These are phyloP conservation scores for Sergeia podlipaevii DNA, from an alignment of 208 protist genomes.

Conservation along the genomic window DNA sequence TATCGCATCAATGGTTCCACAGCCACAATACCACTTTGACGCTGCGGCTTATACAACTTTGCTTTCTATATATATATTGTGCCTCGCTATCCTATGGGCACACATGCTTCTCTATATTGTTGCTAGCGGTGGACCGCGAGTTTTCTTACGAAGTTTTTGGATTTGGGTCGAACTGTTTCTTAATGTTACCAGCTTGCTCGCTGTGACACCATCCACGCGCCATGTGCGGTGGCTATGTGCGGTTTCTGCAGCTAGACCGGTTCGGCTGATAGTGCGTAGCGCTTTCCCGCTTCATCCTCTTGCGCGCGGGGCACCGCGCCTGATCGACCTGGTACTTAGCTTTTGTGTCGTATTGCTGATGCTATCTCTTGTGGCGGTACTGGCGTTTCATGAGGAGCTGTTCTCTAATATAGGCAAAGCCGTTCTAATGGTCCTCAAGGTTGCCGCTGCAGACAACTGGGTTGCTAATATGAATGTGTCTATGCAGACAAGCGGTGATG, in stretches of 20 bases:
- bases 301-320: constrained; percentile 14
- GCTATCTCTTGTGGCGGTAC: constrained; percentile 29
- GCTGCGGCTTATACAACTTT: constrained; percentile 14
- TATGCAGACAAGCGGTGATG: constrained; percentile 35
- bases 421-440: constrained; percentile 31
- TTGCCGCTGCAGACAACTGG: constrained; percentile 42
- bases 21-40: constrained; percentile 33
- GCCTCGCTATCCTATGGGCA: constrained; percentile 44
- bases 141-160: constrained; percentile 43
- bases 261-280: constrained; percentile 32
- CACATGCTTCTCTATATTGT: constrained; percentile 46
- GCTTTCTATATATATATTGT: constrained; percentile 20
- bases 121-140: constrained; percentile 18
- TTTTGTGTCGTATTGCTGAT: constrained; percentile 22
- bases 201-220: constrained; percentile 28
- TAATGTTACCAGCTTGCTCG: constrained; percentile 42
- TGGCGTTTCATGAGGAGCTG: constrained; percentile 17
- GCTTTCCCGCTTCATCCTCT: constrained; percentile 17
- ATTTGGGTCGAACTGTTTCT: constrained; percentile 43
- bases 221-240: constrained; percentile 48
- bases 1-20: too few species aligned
- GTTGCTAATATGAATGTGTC: constrained; percentile 29
- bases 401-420: constrained; percentile 32
- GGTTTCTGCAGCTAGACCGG: constrained; percentile 35
- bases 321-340: constrained; percentile 27